These are phyloP conservation scores for Fagopyrum homotropicum DNA, from an alignment of 148 eudicot species.

Conservation along the genomic window DNA sequence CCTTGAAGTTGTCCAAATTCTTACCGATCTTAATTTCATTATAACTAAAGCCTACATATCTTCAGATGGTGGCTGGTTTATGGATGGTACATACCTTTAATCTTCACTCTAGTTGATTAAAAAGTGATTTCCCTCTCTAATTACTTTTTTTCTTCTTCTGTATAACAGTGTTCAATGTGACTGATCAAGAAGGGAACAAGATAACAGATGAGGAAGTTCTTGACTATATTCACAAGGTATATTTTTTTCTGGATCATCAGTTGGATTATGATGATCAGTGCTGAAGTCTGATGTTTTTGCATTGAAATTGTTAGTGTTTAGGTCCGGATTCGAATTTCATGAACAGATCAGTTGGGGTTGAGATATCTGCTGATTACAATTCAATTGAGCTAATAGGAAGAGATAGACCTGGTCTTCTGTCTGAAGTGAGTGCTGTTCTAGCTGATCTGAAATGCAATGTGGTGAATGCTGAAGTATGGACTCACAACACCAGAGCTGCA, in stretches of 20 bases:
- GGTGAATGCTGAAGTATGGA: conserved; percentile 90
- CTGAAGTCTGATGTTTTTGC: neutral
- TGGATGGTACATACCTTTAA: conserved; percentile 49
- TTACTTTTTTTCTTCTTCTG: neutral
- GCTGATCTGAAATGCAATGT: conserved; percentile 78
- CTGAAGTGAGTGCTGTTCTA: conserved; percentile 83
- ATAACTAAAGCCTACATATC: conserved; percentile 86
- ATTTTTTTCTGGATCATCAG: conserved; percentile 5
- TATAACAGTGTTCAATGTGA: conserved; percentile 77
- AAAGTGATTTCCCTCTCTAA: conserved; percentile 11
- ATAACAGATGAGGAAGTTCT: conserved; percentile 73
- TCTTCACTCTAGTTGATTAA: neutral
- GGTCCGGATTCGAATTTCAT: conserved; percentile 73
- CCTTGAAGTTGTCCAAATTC: conserved; percentile 85
- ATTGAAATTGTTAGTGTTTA: conserved; percentile 44
- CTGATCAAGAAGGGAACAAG: conserved; percentile 85
- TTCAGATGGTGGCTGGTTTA: conserved; percentile 99
- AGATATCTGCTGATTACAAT: conserved; percentile 47
- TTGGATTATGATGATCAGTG: neutral
- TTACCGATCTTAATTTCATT: conserved; percentile 79
- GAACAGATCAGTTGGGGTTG: conserved; percentile 68
- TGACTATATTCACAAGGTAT: conserved; percentile 67
- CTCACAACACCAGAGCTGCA: conserved; percentile 91
- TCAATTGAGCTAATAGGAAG: conserved; percentile 71
- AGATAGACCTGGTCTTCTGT: conserved; percentile 83